Evolutionary conservation across 371 early-diverging fungal species (phyloP), one percentile per base, ranked within the genome.

Genomic region (Apophysomyces trapeziformis): DNA sequence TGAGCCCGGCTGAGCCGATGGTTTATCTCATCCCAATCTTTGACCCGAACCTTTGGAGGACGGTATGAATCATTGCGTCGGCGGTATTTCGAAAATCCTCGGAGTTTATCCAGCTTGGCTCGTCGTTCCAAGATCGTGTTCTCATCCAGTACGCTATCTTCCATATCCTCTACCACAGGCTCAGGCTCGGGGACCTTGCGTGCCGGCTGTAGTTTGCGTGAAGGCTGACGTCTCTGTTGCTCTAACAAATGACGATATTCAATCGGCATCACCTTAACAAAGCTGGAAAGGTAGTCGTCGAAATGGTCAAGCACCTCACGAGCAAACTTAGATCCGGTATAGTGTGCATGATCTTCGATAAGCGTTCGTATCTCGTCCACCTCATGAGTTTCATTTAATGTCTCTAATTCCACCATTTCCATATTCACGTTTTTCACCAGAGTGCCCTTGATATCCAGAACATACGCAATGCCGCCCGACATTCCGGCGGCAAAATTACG

Each of bases 401-500:
- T 83, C 60, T 92, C 93, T 9, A 98, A 80, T 39, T 87, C 87
- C 26, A 97, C 97, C 88, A 96, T 92, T 81, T 97, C 97, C 77
- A 74, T 83, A 73, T 98, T 98, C 84, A 92, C 92, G 63, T 86
- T 86, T 63, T 76, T 74, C 11, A 26, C 67, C 71, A 95, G 92
- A 60, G 78, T 80, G 39, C 76, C 83, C 7, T 85, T 44, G 21
- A 82, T 4, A 67, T 92, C 90, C 36, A 93, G 77, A 7, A 97
- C 87, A 69, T 96, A 97, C 1, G 97, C 94, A 63, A 95, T 89
- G 68, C 97, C 97, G 57, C 97, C 97, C 57, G 89, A 89, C 97
- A 97, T 97, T 70, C 97, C 92, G 6, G 93, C 96, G 37, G 96
- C 97, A 83, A 97, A 96, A 84, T 97, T 97, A 72, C 94, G 90